Evolutionary conservation across 345 rosid species (phyloP).

Genomic region (Dipteronia sinensis): DNA sequence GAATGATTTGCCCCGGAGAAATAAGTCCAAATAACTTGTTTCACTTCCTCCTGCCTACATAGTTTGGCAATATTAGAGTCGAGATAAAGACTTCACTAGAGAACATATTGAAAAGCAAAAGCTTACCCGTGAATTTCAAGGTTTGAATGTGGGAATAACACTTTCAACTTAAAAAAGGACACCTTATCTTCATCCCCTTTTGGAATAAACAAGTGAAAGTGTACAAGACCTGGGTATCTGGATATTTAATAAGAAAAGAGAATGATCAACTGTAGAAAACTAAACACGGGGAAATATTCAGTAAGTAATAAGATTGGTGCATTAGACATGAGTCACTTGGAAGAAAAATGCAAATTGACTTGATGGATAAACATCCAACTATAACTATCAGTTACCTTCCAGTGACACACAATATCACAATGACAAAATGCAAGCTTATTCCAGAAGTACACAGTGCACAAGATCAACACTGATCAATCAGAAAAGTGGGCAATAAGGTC

Average conservation of each 20-base stretch:
- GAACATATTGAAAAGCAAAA: background rate
- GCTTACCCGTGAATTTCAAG: slow-evolving; percentile 44
- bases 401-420: background rate
- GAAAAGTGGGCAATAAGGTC: background rate
- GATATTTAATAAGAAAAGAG: slow-evolving; percentile 11
- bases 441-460: background rate
- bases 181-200: slow-evolving; percentile 39
- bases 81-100: slow-evolving; percentile 1
- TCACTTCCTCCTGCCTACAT: slow-evolving; percentile 45
- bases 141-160: slow-evolving; percentile 45
- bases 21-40: slow-evolving; percentile 17
- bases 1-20: slow-evolving; percentile 18
- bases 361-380: background rate
- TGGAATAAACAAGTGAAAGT: slow-evolving; percentile 49
- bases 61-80: slow-evolving; percentile 15
- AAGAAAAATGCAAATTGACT: background rate
- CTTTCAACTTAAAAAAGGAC: slow-evolving; percentile 47
- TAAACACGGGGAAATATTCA: background rate
- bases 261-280: background rate
- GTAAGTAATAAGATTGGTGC: background rate
- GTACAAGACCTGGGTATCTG: slow-evolving; percentile 39
- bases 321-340: background rate
- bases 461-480: background rate
- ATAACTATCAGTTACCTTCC: background rate
- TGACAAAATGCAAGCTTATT: background rate